Evolutionary conservation across 2,329 filamentous ascomycete species (phyloP), one percentile per base, ranked within the genome.

Genomic region (Fusarium succisae): DNA sequence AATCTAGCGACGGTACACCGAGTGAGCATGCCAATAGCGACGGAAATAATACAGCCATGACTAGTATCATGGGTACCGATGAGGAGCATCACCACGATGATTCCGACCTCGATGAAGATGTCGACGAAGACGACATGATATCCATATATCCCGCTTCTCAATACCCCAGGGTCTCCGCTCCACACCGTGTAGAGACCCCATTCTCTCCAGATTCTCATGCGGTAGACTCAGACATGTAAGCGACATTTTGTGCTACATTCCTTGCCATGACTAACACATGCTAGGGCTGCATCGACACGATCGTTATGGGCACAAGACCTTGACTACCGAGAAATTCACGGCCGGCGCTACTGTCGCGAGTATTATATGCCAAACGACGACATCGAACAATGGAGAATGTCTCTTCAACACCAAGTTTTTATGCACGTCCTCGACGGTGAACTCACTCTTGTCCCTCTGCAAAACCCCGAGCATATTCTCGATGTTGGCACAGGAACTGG

Each of bases 281-380:
- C 32, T 58, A 85, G 84, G 62, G 82, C 81, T 65, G 82, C 83
- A 4, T 85, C 86, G 18, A 88, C 86, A 24, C 82, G 85, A 54
- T 88, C 86, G n/a, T 78, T 88, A 56, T 86, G 84, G 77, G 85
- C 84, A 45, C 80, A 82, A 65, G 86, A 87, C 70, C 83, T 92
- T 38, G 86, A 90, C 77, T 88, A 88, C 72, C 83, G 89, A 62
- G 83, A 87, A 69, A 90, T 92, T 70, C 88, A 92, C 80, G 89
- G 86, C 48, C 88, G 91, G 28, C 86, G 91, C 73, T 91, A 90
- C 78, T 91, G 91, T 76, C 84, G 87, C 39, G 85, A 86, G 39
- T 92, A 92, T 77, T 90, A 86, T 79, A 91, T 92, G 86, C 91
- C 91, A 20, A 92, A 91, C 79, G 91, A 92, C 76, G 88, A 91